Percentiles rank a stretch among this genome's conserved stretches.
phyloP scores from a whole-genome alignment of 1,284 basidiomycete species.

The Cutaneotrichosporon spelunceum region DNA sequence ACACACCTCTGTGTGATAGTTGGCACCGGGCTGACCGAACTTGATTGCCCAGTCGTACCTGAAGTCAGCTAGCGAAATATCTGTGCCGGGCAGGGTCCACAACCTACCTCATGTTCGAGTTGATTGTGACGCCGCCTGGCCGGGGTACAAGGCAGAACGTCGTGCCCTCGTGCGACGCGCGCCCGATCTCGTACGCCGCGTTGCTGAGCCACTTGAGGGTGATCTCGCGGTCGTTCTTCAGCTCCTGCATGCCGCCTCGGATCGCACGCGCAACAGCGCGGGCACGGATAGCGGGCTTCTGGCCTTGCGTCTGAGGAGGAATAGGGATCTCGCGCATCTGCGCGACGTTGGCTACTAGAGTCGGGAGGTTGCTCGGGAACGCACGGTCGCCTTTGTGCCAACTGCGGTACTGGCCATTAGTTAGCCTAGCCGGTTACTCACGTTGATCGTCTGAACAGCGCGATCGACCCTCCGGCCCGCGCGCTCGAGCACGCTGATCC shows the following conservation, averaged over 20 bases:
- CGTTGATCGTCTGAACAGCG: constrained; percentile 29
- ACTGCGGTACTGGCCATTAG: constrained; percentile 27
- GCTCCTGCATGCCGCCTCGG: constrained; percentile 17
- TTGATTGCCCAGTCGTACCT: constrained; percentile 33
- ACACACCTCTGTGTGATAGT: constrained; percentile 28
- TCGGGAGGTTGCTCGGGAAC: constrained; percentile 29
- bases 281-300: constrained; percentile 10
- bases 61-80: background rate
- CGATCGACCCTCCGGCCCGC: constrained; percentile 22
- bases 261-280: constrained; percentile 19
- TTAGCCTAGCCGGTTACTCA: constrained; percentile 12
- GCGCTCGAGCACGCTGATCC: constrained; percentile 26
- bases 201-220: constrained; percentile 23
- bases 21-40: constrained; percentile 23
- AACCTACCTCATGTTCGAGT: constrained; percentile 32
- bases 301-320: constrained; percentile 2
- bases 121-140: constrained; percentile 26
- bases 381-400: constrained; percentile 26
- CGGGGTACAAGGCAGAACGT: constrained; percentile 24
- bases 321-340: constrained; percentile 30
- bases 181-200: constrained; percentile 19
- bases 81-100: background rate
- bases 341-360: constrained; percentile 32
- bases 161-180: constrained; percentile 19
- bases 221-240: constrained; percentile 20